Conservation (phyloP, 2,329 filamentous ascomycete genomes). For the Diaporthe caulivora region DNA sequence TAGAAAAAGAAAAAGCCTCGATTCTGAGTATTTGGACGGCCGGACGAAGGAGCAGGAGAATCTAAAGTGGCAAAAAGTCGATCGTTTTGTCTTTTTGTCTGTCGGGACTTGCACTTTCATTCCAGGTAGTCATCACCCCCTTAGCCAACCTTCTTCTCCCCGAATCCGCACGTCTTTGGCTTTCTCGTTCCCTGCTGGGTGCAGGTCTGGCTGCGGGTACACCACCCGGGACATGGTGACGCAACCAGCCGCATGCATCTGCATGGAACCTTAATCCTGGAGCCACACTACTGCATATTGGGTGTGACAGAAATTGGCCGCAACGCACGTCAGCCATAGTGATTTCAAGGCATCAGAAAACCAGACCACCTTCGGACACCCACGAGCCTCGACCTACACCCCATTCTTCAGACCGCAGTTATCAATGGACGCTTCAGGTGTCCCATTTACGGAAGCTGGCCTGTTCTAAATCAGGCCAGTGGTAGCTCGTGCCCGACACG, state of each 20-base stretch:
- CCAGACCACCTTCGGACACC: background rate
- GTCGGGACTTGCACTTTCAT: background rate
- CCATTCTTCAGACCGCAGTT: background rate
- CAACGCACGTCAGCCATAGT: background rate
- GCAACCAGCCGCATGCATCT: background rate
- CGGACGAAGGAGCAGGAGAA: background rate
- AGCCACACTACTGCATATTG: background rate
- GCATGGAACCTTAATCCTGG: background rate
- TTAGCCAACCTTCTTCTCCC: background rate
- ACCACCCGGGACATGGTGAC: background rate
- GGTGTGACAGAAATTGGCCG: background rate
- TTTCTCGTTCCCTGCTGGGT: background rate
- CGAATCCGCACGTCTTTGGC: background rate
- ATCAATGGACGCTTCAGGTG: background rate
- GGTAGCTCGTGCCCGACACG: background rate
- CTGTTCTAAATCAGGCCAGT: background rate
- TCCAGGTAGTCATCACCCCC: too few relatives aligned
- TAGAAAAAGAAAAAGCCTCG: background rate
- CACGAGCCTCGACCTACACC: background rate
- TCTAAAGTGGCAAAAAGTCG: background rate
- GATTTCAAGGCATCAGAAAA: background rate
- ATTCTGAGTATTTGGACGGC: background rate
- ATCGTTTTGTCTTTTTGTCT: background rate
- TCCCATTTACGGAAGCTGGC: background rate
- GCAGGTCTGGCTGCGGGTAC: background rate